Evolutionary conservation across 164 flowering plant genomes (phyloP), one percentile per base, ranked within the genome.

Genomic region (Aristolochia contorta): DNA sequence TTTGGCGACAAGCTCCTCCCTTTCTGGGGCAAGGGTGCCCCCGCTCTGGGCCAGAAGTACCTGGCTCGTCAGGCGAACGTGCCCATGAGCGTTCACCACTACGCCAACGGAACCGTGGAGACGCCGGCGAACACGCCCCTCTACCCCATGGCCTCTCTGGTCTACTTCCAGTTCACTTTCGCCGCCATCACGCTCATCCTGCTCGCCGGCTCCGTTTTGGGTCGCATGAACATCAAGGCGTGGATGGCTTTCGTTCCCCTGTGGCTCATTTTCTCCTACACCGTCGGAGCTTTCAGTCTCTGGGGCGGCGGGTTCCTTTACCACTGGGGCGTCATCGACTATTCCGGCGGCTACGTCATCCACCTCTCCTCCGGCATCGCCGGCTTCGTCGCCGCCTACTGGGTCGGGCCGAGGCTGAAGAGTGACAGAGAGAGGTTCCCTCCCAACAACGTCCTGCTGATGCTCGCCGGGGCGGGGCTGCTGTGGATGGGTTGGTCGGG

Each of bases 401-500:
- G 84, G 30, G 65, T 83, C 0, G 91, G 91, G 18, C 91, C 91
- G 5, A 75, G 91, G 71, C 62, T 70, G 52, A 58, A 81, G 19
- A 64, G 67, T 6, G 86, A 83, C 61, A 76, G 86, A 66, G 79
- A 85, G 60, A 69, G 76, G 53, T 83, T 76, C 43, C 83, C 91
- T 12, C 91, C 87, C 16, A 85, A 85, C 74, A 85, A 85, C 75
- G 77, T 85, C 46, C 67, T 83, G 13, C 80, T 77, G 59, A 74
- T 83, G 84, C 57, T 83, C 46, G 83, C 75, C 63, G 91, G 91
- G 1, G 87, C 87, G 23, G 87, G 87, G 52, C 74, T 85, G 33
- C 65, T 85, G 0, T 85, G 91, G 91, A 18, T 85, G 69, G 91
- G 91, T 1, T 85, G 91, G 91, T 80, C 82, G 0, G 87, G 91